Conservation (phyloP, 139 green algal species). For the Ulvella scutata region DNA sequence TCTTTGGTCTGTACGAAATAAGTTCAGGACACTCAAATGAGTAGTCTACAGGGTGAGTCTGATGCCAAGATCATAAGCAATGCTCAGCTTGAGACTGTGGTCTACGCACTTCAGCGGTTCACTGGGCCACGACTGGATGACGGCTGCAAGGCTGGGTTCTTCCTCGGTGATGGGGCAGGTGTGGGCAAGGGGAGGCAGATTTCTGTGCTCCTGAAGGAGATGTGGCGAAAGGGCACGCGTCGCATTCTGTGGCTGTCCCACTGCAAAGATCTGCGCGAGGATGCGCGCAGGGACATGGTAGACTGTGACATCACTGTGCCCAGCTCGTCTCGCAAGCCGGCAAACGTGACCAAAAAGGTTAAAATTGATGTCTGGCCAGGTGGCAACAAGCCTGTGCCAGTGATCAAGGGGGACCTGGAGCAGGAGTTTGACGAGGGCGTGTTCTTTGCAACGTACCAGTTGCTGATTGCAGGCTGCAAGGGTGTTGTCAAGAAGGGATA, state of each 20-base stretch:
- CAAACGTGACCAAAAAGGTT: neutral
- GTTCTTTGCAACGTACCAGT: constrained; percentile 57
- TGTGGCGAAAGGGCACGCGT: constrained; percentile 25
- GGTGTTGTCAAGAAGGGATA: neutral
- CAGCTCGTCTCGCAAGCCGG: constrained; percentile 17
- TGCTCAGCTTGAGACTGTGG: constrained; percentile 58
- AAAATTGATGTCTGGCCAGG: neutral
- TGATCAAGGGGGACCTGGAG: constrained; percentile 14
- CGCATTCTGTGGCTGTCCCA: constrained; percentile 63
- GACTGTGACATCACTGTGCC: constrained; percentile 42
- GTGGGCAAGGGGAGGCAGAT: constrained; percentile 77
- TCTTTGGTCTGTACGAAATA: too few species aligned
- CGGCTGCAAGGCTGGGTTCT: constrained; percentile 42
- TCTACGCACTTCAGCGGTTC: constrained; percentile 62
- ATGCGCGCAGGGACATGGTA: constrained; percentile 60
- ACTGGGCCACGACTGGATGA: constrained; percentile 4
- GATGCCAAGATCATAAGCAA: constrained; percentile 23
- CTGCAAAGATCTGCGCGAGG: constrained; percentile 41
- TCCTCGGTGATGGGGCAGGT: constrained; percentile 70
- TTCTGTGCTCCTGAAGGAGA: constrained; percentile 19
- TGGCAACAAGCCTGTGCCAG: constrained; percentile 3
- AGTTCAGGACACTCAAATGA: too few species aligned
- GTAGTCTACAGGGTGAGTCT: constrained; percentile 24
- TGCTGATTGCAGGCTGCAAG: constrained; percentile 4
- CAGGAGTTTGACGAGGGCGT: constrained; percentile 31